phyloP scores from a whole-genome alignment of 805 yeast genomes.

The Scheffersomyces lignosus region DNA sequence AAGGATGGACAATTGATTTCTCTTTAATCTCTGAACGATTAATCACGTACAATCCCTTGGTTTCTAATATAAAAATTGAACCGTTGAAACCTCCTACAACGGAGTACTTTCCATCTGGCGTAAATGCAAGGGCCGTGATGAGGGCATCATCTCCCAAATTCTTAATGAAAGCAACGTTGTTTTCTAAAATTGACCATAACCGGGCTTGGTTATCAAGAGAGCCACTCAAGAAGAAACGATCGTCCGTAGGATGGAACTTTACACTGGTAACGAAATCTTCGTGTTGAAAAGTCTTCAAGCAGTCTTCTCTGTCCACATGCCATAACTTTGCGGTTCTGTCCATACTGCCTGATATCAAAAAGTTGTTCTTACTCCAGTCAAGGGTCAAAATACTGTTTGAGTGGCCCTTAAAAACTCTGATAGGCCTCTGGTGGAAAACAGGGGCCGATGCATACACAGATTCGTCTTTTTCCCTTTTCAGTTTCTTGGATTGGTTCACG shows the following conservation, averaged over 20 bases:
- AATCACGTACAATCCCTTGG: constrained; percentile 56
- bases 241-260: constrained; percentile 81
- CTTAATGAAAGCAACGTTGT: constrained; percentile 50
- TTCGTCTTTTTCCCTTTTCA: constrained; percentile 13
- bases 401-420: constrained; percentile 64
- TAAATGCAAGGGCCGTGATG: constrained; percentile 72
- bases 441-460: constrained; percentile 57
- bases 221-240: constrained; percentile 81
- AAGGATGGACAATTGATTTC: constrained; percentile 22
- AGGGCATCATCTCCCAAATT: constrained; percentile 61
- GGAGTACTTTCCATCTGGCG: constrained; percentile 61
- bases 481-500: constrained; percentile 7
- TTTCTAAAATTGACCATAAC: constrained; percentile 84
- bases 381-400: constrained; percentile 66
- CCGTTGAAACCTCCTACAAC: constrained; percentile 84
- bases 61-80: constrained; percentile 56
- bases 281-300: constrained; percentile 66
- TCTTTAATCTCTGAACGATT: constrained; percentile 32
- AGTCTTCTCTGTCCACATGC: constrained; percentile 70
- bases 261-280: constrained; percentile 83
- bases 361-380: constrained; percentile 88
- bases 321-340: constrained; percentile 82
- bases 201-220: constrained; percentile 74
- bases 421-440: constrained; percentile 70
- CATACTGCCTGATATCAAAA: constrained; percentile 77